These are phyloP conservation scores for Lentinus tigrinus DNA, from an alignment of 768 basidiomycete species.

Conservation along the genomic window DNA sequence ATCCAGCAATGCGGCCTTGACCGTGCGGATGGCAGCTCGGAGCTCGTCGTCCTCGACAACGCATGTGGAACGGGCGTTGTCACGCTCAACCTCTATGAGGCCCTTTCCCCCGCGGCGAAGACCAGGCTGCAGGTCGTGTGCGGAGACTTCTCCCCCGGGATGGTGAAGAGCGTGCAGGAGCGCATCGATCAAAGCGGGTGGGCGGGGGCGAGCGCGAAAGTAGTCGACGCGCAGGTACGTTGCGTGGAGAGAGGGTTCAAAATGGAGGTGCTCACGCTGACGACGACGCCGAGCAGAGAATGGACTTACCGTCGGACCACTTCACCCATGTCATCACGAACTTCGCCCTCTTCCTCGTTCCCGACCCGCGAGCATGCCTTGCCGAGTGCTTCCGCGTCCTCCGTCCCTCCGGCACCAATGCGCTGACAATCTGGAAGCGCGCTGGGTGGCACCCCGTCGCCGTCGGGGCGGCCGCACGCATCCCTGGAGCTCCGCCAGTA, in stretches of 20 bases:
- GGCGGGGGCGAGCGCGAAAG: not conserved
- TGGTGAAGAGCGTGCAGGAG: not conserved
- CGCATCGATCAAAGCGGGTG: not conserved
- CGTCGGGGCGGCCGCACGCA: not conserved
- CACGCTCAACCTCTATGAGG: not conserved
- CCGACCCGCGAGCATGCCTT: not conserved
- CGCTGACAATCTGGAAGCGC: not conserved
- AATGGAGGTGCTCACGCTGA: not conserved
- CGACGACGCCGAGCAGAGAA: not conserved
- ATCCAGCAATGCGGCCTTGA: not conserved
- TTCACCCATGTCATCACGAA: conserved; percentile 2
- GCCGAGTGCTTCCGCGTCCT: conserved; percentile 1
- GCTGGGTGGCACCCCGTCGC: not conserved
- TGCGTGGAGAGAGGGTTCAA: too few species aligned
- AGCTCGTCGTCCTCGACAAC: conserved; percentile 2
- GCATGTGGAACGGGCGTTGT: conserved; percentile 2
- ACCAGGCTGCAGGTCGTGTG: not conserved
- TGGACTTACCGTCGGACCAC: not conserved
- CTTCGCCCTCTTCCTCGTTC: not conserved
- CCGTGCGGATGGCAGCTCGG: not conserved
- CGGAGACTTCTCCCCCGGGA: not conserved
- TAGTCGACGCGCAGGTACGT: not conserved
- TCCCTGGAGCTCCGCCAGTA: not conserved
- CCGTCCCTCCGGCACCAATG: not conserved
- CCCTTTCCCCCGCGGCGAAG: not conserved